Conservation (phyloP, 306 rosid genomes). For the Cicer arietinum region DNA sequence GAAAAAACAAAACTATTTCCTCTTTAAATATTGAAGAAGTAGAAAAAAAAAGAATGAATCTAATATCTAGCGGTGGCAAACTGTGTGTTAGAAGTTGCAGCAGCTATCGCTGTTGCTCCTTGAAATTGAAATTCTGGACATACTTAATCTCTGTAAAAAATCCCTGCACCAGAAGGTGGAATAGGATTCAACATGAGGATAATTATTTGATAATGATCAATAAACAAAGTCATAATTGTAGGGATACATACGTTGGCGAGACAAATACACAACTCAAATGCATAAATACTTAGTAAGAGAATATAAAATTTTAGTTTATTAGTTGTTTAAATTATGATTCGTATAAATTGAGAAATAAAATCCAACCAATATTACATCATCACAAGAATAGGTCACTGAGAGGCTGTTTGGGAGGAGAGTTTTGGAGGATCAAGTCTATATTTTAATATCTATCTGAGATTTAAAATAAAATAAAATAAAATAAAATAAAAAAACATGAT, state of each 20-base stretch:
- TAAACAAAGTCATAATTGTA: neutral
- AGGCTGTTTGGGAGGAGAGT: no score
- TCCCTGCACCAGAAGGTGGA: conserved; percentile 52
- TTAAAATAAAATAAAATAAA: no score
- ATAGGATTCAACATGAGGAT: conserved; percentile 16
- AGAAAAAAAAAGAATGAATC: conserved; percentile 41
- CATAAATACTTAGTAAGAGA: no score
- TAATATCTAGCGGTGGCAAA: conserved; percentile 20
- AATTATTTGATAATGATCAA: conserved; percentile 16
- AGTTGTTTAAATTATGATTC: no score
- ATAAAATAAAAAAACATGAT: no score
- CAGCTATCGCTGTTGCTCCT: conserved; percentile 40
- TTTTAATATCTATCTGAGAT: no score
- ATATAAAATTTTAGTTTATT: no score
- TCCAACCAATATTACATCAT: no score
- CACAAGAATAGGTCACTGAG: no score
- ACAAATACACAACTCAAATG: neutral
- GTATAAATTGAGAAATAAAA: no score
- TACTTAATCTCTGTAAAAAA: conserved; percentile 42
- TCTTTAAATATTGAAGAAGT: conserved; percentile 10
- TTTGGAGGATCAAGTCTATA: no score
- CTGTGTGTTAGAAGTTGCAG: conserved; percentile 42
- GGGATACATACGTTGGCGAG: no score
- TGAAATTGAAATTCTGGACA: conserved; percentile 32
- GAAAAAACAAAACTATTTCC: conserved; percentile 37